These are phyloP conservation scores for Heliophila coronopifolia DNA, from an alignment of 441 rosid species.

Conservation along the genomic window DNA sequence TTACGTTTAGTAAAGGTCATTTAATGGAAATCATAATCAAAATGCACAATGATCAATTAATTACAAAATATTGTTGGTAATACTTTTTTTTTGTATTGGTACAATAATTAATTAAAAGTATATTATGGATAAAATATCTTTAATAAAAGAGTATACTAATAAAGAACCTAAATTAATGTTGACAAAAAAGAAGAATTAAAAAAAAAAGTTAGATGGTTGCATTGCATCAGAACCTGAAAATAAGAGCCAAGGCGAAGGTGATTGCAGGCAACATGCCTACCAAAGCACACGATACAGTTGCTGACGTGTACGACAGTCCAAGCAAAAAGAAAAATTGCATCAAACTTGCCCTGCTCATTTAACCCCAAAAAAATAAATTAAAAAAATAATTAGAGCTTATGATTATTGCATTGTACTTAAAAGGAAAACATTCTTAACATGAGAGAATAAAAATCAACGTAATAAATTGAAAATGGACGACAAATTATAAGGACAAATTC, in stretches of 20 bases:
- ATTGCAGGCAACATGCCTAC: conserved; percentile 38
- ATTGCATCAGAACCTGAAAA: no score
- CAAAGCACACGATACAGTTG: conserved; percentile 47
- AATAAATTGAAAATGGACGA: background rate
- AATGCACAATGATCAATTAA: background rate
- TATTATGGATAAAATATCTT: background rate
- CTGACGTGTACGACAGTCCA: conserved; percentile 47
- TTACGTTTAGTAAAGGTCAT: conserved; percentile 8
- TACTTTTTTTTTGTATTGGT: no score
- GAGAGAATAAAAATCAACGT: background rate
- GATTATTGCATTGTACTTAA: background rate
- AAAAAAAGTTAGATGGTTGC: no score
- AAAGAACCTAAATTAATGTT: no score
- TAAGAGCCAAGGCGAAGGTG: conserved; percentile 47
- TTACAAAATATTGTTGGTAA: background rate
- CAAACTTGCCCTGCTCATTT: conserved; percentile 50
- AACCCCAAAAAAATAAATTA: no score
- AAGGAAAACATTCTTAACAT: background rate
- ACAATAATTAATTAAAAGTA: no score
- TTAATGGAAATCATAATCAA: conserved; percentile 10
- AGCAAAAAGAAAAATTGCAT: conserved; percentile 42
- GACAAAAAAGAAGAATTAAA: no score
- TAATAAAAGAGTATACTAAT: background rate
- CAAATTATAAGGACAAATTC: background rate
- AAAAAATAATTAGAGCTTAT: no score